phyloP scores from a whole-genome alignment of 2,329 filamentous ascomycete species.

The Beauveria brongniartii region DNA sequence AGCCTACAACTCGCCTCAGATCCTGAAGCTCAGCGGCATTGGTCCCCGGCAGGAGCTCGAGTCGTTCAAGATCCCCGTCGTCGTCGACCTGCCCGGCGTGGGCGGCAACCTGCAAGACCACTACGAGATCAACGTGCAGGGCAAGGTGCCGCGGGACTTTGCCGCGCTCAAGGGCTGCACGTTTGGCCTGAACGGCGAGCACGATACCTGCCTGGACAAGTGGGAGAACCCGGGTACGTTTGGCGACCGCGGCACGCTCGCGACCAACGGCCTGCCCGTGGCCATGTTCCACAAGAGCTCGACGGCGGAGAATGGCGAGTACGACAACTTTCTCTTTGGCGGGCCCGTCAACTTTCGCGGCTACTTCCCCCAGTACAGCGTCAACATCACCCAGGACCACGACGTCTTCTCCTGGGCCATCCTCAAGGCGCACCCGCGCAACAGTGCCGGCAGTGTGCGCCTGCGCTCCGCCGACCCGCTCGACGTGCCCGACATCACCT shows the following conservation, averaged over 20 bases:
- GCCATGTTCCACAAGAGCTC: constrained; percentile 33
- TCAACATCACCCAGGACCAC: constrained; percentile 34
- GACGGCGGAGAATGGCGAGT: constrained; percentile 28
- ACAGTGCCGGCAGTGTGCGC: constrained; percentile 52
- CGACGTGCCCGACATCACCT: constrained; percentile 54
- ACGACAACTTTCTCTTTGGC: constrained; percentile 47
- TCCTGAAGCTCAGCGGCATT: constrained; percentile 43
- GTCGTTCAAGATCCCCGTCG: constrained; percentile 31
- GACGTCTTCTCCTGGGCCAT: constrained; percentile 34
- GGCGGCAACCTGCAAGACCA: constrained; percentile 54
- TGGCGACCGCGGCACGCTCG: constrained; percentile 25
- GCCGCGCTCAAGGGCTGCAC: constrained; percentile 23
- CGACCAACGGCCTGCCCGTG: constrained; percentile 43
- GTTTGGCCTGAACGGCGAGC: constrained; percentile 20
- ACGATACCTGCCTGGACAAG: constrained; percentile 29
- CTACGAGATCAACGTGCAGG: constrained; percentile 36
- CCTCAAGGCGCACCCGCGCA: constrained; percentile 56
- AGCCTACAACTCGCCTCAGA: constrained; percentile 44
- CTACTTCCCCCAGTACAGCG: constrained; percentile 47
- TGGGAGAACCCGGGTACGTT: constrained; percentile 22
- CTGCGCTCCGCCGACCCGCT: constrained; percentile 54
- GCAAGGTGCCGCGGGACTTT: constrained; percentile 19
- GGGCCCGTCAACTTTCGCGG: constrained; percentile 47
- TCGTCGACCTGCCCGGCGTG: constrained; percentile 49
- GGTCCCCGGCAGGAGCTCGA: constrained; percentile 34